A percentile compares a stretch with the other conserved stretches of the same genome.
Conservation (phyloP, 1,139 yeast genomes). For the Kodamaea arcana region DNA sequence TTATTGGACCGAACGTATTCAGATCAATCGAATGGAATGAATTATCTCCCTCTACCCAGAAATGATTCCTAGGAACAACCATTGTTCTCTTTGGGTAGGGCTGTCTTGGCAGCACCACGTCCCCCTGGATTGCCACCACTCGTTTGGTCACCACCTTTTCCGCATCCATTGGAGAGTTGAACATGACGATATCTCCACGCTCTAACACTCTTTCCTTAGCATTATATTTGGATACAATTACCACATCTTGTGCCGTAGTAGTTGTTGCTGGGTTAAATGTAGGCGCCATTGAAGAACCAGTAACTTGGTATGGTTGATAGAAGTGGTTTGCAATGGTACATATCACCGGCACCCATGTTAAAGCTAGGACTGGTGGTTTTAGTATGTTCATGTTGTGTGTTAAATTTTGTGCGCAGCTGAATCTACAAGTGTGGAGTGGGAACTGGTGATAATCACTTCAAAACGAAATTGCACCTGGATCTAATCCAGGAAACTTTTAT, state of each 20-base stretch:
- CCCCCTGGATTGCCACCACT: constrained; percentile 72
- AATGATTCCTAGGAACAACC: constrained; percentile 68
- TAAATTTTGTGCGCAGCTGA: not conserved
- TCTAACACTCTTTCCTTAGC: constrained; percentile 44
- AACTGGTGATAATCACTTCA: no score
- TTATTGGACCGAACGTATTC: constrained; percentile 80
- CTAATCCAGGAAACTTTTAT: no score
- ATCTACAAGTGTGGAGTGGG: no score
- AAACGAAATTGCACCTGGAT: no score
- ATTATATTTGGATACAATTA: constrained; percentile 64
- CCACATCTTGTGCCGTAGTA: constrained; percentile 59
- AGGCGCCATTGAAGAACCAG: constrained; percentile 88
- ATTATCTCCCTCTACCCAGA: constrained; percentile 96
- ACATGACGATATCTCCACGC: constrained; percentile 70
- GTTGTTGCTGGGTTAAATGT: constrained; percentile 66
- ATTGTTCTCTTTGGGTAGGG: constrained; percentile 64
- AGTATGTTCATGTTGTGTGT: not conserved
- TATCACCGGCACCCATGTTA: constrained; percentile 77
- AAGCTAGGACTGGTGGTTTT: constrained; percentile 15
- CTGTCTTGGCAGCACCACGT: constrained; percentile 50
- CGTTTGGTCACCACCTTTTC: constrained; percentile 71
- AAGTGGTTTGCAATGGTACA: constrained; percentile 68
- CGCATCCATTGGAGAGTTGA: constrained; percentile 78
- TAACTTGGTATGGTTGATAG: constrained; percentile 70
- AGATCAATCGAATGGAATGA: constrained; percentile 78